Percentiles rank a stretch among this genome's conserved stretches.
phyloP scores from a whole-genome alignment of 2,329 filamentous ascomycete species.

The Magnaporthales sp. region DNA sequence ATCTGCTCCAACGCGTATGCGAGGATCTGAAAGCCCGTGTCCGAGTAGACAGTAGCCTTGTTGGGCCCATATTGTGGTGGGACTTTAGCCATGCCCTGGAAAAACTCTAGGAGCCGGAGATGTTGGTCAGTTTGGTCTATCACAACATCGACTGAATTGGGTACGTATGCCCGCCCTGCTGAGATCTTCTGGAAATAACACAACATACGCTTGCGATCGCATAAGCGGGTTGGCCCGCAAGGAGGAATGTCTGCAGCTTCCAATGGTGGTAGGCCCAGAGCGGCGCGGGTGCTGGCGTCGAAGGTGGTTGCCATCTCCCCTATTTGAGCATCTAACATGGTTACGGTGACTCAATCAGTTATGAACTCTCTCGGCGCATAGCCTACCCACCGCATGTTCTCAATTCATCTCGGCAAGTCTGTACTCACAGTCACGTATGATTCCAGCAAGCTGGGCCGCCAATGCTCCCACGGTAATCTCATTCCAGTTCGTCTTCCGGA shows the following conservation, averaged over 20 bases:
- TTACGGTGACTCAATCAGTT: not conserved
- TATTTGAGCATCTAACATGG: constrained; percentile 6
- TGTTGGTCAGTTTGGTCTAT: not conserved
- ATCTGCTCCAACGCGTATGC: constrained; percentile 29
- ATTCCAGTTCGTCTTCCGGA: constrained; percentile 20
- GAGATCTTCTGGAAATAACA: too few relatives aligned
- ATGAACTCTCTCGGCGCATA: too few relatives aligned
- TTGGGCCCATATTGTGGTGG: constrained; percentile 5
- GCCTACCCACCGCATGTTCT: too few relatives aligned
- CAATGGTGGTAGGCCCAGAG: constrained; percentile 10
- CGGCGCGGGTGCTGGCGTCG: not conserved
- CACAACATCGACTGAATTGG: not conserved
- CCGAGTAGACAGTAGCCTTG: constrained; percentile 20
- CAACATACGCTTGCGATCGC: constrained; percentile 10
- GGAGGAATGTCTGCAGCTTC: constrained; percentile 7
- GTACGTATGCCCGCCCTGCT: too few relatives aligned
- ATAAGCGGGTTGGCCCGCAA: constrained; percentile 8
- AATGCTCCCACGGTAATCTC: constrained; percentile 27
- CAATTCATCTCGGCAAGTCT: not conserved
- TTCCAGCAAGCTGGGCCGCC: constrained; percentile 25
- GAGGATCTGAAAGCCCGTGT: constrained; percentile 26
- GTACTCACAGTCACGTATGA: constrained; percentile 25
- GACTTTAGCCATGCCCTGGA: constrained; percentile 7
- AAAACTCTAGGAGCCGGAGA: constrained; percentile 8
- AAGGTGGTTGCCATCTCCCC: constrained; percentile 9